Conservation (phyloP, 2,329 filamentous ascomycete genomes). For the Neopestalotiopsis clavispora region DNA sequence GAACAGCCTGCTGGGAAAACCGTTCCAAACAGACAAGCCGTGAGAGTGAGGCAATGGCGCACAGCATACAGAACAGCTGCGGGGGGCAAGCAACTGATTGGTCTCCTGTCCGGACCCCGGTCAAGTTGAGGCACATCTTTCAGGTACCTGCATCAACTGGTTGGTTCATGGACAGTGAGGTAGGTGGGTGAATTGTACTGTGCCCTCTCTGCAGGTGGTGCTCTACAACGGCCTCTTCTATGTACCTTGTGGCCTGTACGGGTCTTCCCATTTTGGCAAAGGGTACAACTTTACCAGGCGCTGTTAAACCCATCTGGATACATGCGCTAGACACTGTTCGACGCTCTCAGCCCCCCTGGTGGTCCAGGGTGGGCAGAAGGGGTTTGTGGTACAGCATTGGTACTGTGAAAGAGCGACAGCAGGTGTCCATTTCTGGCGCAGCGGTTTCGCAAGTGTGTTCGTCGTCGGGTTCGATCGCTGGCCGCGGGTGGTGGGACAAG, state of each 20-base stretch:
- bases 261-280: not conserved
- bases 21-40: not conserved
- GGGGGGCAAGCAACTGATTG: not conserved
- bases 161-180: not conserved
- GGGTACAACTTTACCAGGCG: not conserved
- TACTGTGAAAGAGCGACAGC: not conserved
- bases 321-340: not conserved
- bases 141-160: not conserved
- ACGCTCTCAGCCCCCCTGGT: not conserved
- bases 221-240: not conserved
- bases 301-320: not conserved
- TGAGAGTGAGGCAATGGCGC: slow-evolving; percentile 6
- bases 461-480: slow-evolving; percentile 14
- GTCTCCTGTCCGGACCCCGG: not conserved
- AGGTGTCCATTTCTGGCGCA: slow-evolving; percentile 11
- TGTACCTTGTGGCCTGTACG: not conserved
- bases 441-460: slow-evolving; percentile 17
- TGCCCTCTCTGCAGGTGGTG: not conserved
- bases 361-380: not conserved
- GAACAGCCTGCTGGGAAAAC: not conserved
- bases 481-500: slow-evolving; percentile 8
- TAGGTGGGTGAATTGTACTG: too few species aligned
- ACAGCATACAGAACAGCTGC: slow-evolving; percentile 2
- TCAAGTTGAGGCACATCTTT: not conserved
- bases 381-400: not conserved